A percentile compares a stretch with the other conserved stretches of the same genome.
These are phyloP conservation scores for Fomitopsis schrenkii DNA, from an alignment of 1,284 basidiomycete genomes.

Conservation along the genomic window DNA sequence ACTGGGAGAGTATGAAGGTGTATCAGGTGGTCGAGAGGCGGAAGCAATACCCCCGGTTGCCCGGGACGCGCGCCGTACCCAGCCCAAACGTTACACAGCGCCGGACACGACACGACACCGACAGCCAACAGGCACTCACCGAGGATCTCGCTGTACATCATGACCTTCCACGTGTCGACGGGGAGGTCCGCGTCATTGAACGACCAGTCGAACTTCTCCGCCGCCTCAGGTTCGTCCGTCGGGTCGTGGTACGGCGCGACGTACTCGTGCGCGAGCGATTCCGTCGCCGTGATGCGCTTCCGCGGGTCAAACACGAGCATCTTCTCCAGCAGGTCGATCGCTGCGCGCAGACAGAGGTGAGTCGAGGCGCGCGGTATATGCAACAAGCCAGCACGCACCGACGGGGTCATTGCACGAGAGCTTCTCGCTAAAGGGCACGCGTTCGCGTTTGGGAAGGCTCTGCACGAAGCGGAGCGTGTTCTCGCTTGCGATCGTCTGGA, in stretches of 20 bases:
- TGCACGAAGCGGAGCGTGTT: conserved; percentile 99
- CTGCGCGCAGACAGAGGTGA: conserved; percentile 34
- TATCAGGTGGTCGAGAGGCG: no score
- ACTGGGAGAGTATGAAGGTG: no score
- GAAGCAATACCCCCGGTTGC: no score
- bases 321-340: conserved; percentile 94
- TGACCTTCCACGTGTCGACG: conserved; percentile 99
- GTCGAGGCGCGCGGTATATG: neutral
- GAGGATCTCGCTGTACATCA: conserved; percentile 97
- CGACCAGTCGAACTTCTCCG: conserved; percentile 97
- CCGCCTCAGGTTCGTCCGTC: conserved; percentile 93
- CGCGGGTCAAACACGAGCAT: conserved; percentile 99
- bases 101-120: no score
- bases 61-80: no score
- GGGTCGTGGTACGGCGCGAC: conserved; percentile 98
- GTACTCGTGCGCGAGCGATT: conserved; percentile 92
- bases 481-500: conserved; percentile 97
- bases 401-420: conserved; percentile 87
- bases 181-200: conserved; percentile 99
- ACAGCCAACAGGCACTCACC: conserved; percentile 45
- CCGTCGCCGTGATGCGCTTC: conserved; percentile 92
- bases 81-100: no score
- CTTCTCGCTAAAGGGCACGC: conserved; percentile 93
- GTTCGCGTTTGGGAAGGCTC: conserved; percentile 93
- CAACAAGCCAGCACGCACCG: conserved; percentile 41